Evolutionary conservation across 768 basidiomycete genomes (phyloP).

Genomic region (Cystofilobasidium bisporidii): DNA sequence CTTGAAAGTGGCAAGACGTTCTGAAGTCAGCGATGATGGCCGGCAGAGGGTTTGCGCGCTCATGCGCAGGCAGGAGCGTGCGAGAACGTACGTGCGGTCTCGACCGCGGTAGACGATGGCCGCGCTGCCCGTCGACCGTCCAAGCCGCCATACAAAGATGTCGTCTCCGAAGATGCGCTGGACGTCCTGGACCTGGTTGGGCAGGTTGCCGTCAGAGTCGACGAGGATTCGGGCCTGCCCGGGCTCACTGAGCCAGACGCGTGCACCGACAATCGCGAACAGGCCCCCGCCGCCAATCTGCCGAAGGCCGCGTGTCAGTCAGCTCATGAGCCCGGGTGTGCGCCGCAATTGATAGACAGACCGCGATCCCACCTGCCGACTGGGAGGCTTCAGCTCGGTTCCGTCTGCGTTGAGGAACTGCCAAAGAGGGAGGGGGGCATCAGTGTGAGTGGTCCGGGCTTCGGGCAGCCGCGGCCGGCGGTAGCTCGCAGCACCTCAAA

Average conservation of each 20-base stretch:
- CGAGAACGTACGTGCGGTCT: not conserved
- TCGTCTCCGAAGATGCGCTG: slow-evolving; percentile 1
- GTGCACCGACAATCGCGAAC: slow-evolving; percentile 16
- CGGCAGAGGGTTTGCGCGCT: too few species aligned
- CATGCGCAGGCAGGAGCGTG: too few species aligned
- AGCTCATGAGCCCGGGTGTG: not conserved
- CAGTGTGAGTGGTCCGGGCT: not conserved
- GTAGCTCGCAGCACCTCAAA: not conserved
- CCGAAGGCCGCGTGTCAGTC: not conserved
- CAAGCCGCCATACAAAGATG: slow-evolving; percentile 9
- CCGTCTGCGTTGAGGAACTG: slow-evolving; percentile 9
- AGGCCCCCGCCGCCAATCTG: slow-evolving; percentile 25
- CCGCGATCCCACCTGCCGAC: not conserved
- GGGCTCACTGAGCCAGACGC: not conserved
- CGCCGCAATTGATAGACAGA: not conserved
- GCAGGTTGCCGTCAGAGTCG: slow-evolving; percentile 14
- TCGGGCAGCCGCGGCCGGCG: not conserved
- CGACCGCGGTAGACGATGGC: slow-evolving; percentile 3
- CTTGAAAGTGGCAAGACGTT: not conserved
- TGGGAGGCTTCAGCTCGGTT: not conserved
- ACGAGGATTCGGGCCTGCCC: slow-evolving; percentile 13
- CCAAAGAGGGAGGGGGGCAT: not conserved
- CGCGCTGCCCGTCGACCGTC: not conserved
- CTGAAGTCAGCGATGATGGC: not conserved
- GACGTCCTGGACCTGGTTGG: not conserved